These are phyloP conservation scores for Leishmania braziliensis DNA, from an alignment of 208 protist genomes.

Conservation along the genomic window DNA sequence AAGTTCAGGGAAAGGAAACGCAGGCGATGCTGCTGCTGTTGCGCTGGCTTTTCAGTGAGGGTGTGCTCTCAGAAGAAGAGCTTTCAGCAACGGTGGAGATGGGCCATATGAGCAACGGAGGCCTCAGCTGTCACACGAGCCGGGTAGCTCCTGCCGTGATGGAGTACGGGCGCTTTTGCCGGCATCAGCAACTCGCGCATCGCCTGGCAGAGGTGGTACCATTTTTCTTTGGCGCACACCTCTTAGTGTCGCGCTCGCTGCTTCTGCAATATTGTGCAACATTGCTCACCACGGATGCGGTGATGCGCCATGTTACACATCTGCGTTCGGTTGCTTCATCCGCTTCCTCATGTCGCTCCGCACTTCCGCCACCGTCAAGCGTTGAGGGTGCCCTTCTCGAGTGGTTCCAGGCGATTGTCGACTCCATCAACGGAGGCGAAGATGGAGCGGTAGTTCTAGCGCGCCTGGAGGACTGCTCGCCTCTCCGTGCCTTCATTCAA, in stretches of 20 bases:
- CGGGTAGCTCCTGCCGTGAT: background rate
- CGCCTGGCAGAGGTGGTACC: constrained; percentile 38
- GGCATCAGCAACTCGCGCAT: constrained; percentile 31
- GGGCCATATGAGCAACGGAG: background rate
- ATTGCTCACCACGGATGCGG: constrained; percentile 37
- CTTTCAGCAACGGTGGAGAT: constrained; percentile 35
- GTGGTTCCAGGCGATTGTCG: constrained; percentile 30
- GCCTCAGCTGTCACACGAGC: background rate
- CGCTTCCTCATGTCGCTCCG: background rate
- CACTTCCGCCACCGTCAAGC: constrained; percentile 13
- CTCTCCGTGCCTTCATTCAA: constrained; percentile 16
- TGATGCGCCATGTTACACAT: constrained; percentile 43
- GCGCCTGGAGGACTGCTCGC: background rate
- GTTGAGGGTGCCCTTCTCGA: constrained; percentile 31
- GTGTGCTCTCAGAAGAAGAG: constrained; percentile 31
- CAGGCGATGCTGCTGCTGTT: constrained; percentile 48
- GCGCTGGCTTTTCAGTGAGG: constrained; percentile 46
- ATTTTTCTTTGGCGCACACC: constrained; percentile 68
- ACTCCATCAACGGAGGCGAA: background rate
- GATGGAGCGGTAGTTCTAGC: background rate
- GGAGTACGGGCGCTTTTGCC: constrained; percentile 6
- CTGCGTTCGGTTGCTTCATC: constrained; percentile 7
- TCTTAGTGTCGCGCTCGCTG: constrained; percentile 57
- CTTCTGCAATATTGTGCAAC: constrained; percentile 56
- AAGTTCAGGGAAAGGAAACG: background rate